Base-by-base conservation (phyloP, 108 stramenopile species). In the Tribonema minus region DNA sequence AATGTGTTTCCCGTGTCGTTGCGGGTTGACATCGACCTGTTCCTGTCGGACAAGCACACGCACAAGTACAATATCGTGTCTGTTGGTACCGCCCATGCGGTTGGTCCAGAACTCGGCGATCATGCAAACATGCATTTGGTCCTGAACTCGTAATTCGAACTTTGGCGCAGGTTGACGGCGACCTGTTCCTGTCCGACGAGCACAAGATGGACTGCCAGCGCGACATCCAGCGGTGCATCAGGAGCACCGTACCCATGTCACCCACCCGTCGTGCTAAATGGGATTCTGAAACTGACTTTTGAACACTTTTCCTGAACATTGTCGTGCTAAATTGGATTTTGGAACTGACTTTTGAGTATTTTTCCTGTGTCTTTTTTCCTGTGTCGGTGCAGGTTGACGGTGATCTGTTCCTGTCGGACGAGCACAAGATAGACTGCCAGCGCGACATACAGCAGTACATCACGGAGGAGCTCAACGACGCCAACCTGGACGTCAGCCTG, bases 361-460 rank as follows among this genome's bases (percentile, higher is more conserved):
- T n/a, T n/a, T n/a, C n/a, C n/a, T 67, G 28, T 38, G 5, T 37
- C 23, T 37, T 1, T 27, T 9, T 67, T 1, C 20, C 25, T 9
- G 29, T 6, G 38, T 27, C 28, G 30, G n/a, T 25, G 2, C 41
- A 75, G 73, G 64, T 98, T 9, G 99, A 99, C 80, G 99, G 99
- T 15, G 99, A 99, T 78, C 78, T 97, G 30, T 97, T 97, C 85
- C 82, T 97, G 67, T 91, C 89, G 64, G 96, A 96, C 68, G 97
- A 98, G 72, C 90, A 92, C 76, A 97, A 98, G 86, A 91, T 58
- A n/a, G 99, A 97, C 64, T 94, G 93, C 80, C 92, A 94, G 9
- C 80, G 93, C 35, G 94, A 92, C 78, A 89, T 98, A 89, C 85
- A 85, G 33, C 74, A 34, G 31, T 81, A 28, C 66, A 80, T 81